phyloP scores from a whole-genome alignment of 2,329 filamentous ascomycete genomes.

The Botrytis aclada region DNA sequence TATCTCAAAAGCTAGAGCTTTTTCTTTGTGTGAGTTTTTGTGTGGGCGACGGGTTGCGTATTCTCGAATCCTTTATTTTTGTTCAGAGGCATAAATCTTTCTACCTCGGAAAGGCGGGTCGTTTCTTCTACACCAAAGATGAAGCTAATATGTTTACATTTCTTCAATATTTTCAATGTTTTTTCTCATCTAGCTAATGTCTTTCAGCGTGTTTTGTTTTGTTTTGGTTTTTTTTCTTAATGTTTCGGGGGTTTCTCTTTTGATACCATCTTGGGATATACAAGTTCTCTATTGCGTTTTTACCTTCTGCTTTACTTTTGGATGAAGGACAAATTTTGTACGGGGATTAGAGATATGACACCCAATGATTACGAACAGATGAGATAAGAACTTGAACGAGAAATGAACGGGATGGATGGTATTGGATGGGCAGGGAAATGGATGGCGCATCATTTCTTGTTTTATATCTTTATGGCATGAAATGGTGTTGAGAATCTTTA shows the following conservation, averaged over 20 bases:
- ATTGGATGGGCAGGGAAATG: constrained; percentile 5
- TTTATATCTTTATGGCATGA: constrained; percentile 8
- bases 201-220: not conserved
- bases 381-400: constrained; percentile 6
- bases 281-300: not conserved
- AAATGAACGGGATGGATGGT: not conserved
- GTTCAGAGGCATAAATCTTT: constrained; percentile 45
- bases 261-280: constrained; percentile 19
- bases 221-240: not conserved
- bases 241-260: constrained; percentile 3
- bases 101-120: constrained; percentile 37
- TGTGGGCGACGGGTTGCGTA: constrained; percentile 28
- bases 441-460: constrained; percentile 13
- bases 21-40: constrained; percentile 20
- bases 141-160: not conserved
- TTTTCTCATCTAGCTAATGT: not conserved
- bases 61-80: not conserved
- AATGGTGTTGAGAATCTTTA: not conserved
- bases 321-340: not conserved
- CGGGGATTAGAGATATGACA: not conserved
- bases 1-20: not conserved
- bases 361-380: constrained; percentile 11
- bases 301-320: not conserved
- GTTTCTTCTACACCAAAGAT: constrained; percentile 29
- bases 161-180: not conserved